phyloP scores from a whole-genome alignment of 2,329 filamentous ascomycete species.

The Aureobasidium musti region DNA sequence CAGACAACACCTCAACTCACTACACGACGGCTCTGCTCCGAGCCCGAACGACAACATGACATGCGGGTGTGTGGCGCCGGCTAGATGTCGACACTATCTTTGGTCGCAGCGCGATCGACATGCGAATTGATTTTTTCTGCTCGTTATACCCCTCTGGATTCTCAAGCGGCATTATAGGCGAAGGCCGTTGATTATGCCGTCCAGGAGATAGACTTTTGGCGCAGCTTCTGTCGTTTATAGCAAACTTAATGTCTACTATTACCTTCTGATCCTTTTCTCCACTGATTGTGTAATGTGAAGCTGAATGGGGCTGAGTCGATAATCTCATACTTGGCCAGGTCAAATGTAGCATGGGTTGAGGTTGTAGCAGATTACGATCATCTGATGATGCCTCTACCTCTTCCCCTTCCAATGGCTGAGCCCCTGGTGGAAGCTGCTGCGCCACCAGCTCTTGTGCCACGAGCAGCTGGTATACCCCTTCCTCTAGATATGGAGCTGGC shows the following conservation, averaged over 20 bases:
- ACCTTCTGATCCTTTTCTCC: not conserved
- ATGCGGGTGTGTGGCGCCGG: not conserved
- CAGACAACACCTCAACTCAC: not conserved
- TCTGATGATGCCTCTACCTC: constrained; percentile 31
- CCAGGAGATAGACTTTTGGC: not conserved
- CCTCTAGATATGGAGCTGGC: constrained; percentile 42
- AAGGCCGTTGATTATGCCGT: not conserved
- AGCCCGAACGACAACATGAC: not conserved
- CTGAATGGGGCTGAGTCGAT: too few species aligned
- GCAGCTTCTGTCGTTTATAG: not conserved
- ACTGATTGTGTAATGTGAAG: not conserved
- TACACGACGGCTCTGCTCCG: not conserved
- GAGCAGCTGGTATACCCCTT: constrained; percentile 22
- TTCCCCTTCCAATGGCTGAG: constrained; percentile 39
- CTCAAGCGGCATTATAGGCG: not conserved
- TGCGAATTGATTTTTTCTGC: not conserved
- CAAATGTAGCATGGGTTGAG: not conserved
- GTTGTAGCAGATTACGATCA: not conserved
- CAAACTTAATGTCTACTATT: constrained; percentile 16
- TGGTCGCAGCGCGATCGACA: not conserved
- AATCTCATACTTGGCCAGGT: not conserved
- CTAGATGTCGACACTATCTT: not conserved
- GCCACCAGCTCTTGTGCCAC: constrained; percentile 35
- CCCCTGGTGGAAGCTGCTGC: constrained; percentile 35
- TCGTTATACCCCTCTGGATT: not conserved